Evolutionary conservation across 2,329 filamentous ascomycete species (phyloP), one percentile per base, ranked within the genome.

Genomic region (Fusarium keratoplasticum): DNA sequence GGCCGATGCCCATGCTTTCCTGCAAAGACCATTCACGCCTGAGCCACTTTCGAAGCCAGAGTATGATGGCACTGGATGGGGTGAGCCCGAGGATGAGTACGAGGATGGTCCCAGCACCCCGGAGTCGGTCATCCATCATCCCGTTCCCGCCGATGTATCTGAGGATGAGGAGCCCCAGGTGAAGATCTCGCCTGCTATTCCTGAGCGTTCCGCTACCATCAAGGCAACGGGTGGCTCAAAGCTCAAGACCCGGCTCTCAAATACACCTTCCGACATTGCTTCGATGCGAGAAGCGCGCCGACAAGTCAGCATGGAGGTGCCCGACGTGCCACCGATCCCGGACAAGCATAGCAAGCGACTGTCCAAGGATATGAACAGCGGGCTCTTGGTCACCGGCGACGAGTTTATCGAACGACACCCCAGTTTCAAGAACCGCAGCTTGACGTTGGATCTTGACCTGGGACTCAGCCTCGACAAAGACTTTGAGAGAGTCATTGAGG

Each of bases 401-500:
- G 85, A 87, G 35, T 88, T 85, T 77, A 77, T 89, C 11, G 88
- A 91, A 62, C 89, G 93, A 57, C 89, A 93, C 74, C 89, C 91
- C 52, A 95, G 93, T 83, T 91, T 95, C 77, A 93, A 95, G 82
- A 93, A 94, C 78, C 89, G 95, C 59, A 95, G 96, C 78, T 89
- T 98, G 72, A 94, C 95, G 9, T 85, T 97, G 75, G 91, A 94
- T 79, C 91, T 95, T 73, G 95, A 96, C 79, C 88, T 96, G 64
- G 94, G 94, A 70, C 91, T 97, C 72, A 96, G 95, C 73, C 89
- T 98, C 54, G 95, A 97, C 79, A 90, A 94, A 78, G 96, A 98
- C 81, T 98, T 98, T 83, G 95, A 98, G 79, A 91, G 96, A 70
- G 94, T 98, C 65, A 97, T 98, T 78, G 95, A 98, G 85, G 90